These are phyloP conservation scores for Candida ipomoeae DNA, from an alignment of 805 yeast species.

Conservation along the genomic window DNA sequence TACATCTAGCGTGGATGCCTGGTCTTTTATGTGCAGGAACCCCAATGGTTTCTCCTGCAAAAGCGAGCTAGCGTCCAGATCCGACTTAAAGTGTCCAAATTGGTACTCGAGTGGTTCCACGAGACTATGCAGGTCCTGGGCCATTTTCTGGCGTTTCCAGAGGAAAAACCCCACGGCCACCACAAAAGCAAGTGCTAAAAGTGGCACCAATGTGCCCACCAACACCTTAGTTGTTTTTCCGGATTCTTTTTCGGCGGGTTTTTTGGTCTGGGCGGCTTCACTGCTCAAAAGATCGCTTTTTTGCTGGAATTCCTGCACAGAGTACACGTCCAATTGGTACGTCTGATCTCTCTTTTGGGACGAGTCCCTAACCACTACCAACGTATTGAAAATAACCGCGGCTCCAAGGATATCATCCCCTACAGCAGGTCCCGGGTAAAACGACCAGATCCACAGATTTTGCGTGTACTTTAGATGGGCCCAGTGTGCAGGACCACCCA, in stretches of 20 bases:
- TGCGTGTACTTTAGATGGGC: conserved; percentile 34
- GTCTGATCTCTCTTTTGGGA: conserved; percentile 19
- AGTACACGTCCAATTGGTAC: conserved; percentile 41
- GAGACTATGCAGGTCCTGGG: conserved; percentile 5
- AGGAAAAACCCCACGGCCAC: conserved; percentile 4
- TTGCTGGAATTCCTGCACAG: conserved; percentile 30
- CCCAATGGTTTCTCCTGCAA: conserved; percentile 12
- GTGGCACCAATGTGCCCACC: conserved; percentile 37
- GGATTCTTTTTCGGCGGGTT: background rate
- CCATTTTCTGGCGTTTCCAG: conserved; percentile 8
- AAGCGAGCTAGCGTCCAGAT: conserved; percentile 13
- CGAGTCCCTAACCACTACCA: conserved; percentile 38
- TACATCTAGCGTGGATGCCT: conserved; percentile 39
- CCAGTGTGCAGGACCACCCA: conserved; percentile 37
- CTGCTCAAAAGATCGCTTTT: conserved; percentile 27
- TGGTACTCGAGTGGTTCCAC: conserved; percentile 15
- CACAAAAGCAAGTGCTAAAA: conserved; percentile 22
- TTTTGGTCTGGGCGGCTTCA: conserved; percentile 9
- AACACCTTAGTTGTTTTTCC: conserved; percentile 24
- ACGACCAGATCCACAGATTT: conserved; percentile 39
- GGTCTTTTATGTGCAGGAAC: conserved; percentile 22
- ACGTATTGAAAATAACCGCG: conserved; percentile 47
- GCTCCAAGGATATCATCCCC: conserved; percentile 43
- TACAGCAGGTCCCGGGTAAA: conserved; percentile 4
- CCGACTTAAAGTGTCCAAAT: conserved; percentile 16